Evolutionary conservation across 2,329 filamentous ascomycete species (phyloP), one percentile per base, ranked within the genome.

Genomic region (Fusarium duplospermum): DNA sequence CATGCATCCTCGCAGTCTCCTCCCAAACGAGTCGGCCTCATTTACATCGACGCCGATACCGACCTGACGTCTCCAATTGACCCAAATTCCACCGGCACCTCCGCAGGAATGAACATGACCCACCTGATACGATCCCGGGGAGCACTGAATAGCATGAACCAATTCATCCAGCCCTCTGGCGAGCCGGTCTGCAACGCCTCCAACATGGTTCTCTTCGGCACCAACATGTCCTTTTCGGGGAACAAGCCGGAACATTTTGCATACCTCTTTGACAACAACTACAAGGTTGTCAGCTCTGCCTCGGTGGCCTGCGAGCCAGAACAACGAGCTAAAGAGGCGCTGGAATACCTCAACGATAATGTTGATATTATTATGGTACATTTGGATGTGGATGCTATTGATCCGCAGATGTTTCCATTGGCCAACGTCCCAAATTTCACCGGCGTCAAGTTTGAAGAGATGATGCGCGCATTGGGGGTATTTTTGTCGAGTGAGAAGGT

Each of bases 11-110:
- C 40, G 1, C 59, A 66, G 20, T 62, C 52, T 9, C 38, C 47
- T 5, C 22, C 64, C 1, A 33, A 61, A 7, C 71, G 67, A 1
- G 61, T 77, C 16, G 75, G 75, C 18, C 62, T 77, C 31, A 47
- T 76, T 65, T 77, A 77, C 2, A 77, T 77, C 29, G 75, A 77
- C 16, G 75, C 73, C 1, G 73, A 77, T 47, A 77, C 75, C 0
- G 75, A 77, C 1, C 59, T 77, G 27, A 57, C 64, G 3, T 77
- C 75, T 7, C 73, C 75, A 4, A 66, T 58, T 1, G 73, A 77
- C 4, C 27, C 65, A 11, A n/a, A 24, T 50, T 73, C 75, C 6
- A 77, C 54, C 6, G 71, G 73, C 1, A 71, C 67, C 3, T 76
- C 76, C 27, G 72, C 74, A 36, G 72, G 74, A 14, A 76, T 76